Base-by-base conservation (phyloP, 768 basidiomycete species). In the Megacollybia marginata region DNA sequence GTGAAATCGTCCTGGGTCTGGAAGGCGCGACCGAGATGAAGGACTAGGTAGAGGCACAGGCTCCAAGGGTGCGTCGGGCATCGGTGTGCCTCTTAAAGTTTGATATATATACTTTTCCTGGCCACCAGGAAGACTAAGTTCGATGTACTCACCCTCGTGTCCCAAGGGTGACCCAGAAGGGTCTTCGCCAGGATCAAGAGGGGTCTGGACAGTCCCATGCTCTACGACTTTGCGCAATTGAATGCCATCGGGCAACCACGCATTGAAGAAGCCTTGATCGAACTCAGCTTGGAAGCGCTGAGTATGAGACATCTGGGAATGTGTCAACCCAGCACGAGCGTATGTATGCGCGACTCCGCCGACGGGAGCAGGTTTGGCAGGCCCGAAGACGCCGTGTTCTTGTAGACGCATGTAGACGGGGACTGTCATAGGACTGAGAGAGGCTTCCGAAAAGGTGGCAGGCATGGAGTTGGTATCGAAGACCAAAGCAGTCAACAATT, bases 341-440 rank as follows among this genome's bases (percentile, higher is more conserved):
- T 28, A 28, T 2, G 23, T 28, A 28, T 28, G 23, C 6, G 23
- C 42, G 16, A 18, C 20, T 9, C 47, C 33, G 12, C 7, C 18
- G 3, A 12, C 9, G 31, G 33, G 31, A 15, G 28, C 45, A 20
- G 15, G 32, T 40, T 42, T 9, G 31, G 11, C 28, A 33, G 36
- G 18, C 36, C 45, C 5, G 38, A 48, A 52, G 10, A 43, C 16
- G 15, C 76, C 73, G 38, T 77, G 78, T 59, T 88, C 85, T 40
- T 66, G 63, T 20, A 86, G 62, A 10, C 79, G 72, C 66, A 87
- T 70, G 58, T 74, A 84, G 34, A 85, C 54, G 4, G 83, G 83
- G 19, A 70, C 65, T 50, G 71, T 73, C 5, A 64, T 66, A 33
- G 79, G 58, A 19, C 44, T 50, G 12, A 72, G 50, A 3, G 57